Conservation (phyloP, 2,329 filamentous ascomycete species). For the Aspergillus fischeri region DNA sequence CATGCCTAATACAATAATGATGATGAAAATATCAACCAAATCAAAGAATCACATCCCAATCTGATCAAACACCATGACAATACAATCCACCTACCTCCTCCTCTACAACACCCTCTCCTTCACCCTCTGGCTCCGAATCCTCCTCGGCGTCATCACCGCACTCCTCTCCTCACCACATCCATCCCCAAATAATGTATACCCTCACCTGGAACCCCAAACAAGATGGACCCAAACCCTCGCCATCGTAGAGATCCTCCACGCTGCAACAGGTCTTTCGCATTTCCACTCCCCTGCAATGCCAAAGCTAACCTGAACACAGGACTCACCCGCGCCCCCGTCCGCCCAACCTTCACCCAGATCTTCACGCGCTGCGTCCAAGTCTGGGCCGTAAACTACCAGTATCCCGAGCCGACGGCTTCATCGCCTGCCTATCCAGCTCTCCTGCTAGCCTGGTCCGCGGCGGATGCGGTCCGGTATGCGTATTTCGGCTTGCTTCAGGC, state of each 20-base stretch:
- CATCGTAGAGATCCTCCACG: slow-evolving; percentile 23
- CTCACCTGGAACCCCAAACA: slow-evolving; percentile 21
- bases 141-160: slow-evolving; percentile 12
- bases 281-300: background rate
- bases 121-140: slow-evolving; percentile 23
- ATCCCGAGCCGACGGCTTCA: slow-evolving; percentile 12
- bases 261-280: slow-evolving; percentile 14
- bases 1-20: too few species aligned
- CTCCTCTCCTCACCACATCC: background rate
- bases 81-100: slow-evolving; percentile 18
- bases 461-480: slow-evolving; percentile 23
- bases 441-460: slow-evolving; percentile 26
- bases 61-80: background rate
- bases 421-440: slow-evolving; percentile 21
- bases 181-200: slow-evolving; percentile 10
- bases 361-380: slow-evolving; percentile 30
- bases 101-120: slow-evolving; percentile 22
- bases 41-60: background rate
- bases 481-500: slow-evolving; percentile 23
- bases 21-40: background rate
- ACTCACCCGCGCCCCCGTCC: slow-evolving; percentile 24
- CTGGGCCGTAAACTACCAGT: slow-evolving; percentile 28
- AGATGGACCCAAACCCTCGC: slow-evolving; percentile 25
- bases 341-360: slow-evolving; percentile 28
- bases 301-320: slow-evolving; percentile 9